Evolutionary conservation across 257 asterid species (phyloP), one percentile per base, ranked within the genome.

Genomic region (Jacaranda copaia): DNA sequence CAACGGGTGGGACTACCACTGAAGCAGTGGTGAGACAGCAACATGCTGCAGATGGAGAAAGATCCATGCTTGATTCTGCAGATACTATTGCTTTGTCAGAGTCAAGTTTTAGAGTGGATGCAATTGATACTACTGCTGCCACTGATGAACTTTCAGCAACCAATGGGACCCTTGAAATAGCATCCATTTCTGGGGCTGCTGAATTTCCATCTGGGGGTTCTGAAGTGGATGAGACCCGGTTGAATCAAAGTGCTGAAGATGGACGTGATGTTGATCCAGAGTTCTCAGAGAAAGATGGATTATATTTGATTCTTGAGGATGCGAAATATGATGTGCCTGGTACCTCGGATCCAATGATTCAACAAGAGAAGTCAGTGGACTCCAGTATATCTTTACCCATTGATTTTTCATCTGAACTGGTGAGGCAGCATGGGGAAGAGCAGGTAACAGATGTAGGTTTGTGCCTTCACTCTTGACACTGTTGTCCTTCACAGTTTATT

Each of bases 361-460:
- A 82, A 25, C 81, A 57, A 70, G 89, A 81, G 83, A 49, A 83
- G 66, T 73, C 74, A 5, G 73, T 59, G 63, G 84, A 84, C 69
- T 65, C 84, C 48, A 53, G 75, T 78, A 61, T 48, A 69, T 74
- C 82, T 63, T 76, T 80, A 76, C 85, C 87, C 62, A 62, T 72
- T 82, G 89, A 86, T 57, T 39, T 63, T 59, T 70, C 87, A 49
- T 70, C 88, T 51, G 80, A 84, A 62, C 69, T 67, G 64, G 87
- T 82, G 77, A 76, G 76, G 72, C 82, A 53, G 68, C 87, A 72
- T 65, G 81, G 77, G 85, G 87, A 78, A 84, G 94, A 85, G 93
- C 98, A 91, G 97, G 97, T 93, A 96, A 85, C 94, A 90, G 97
- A 87, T 85, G 89, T 93, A 93, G 98, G 98, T 96, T 89, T 96